Base-by-base conservation (phyloP, 768 basidiomycete species). In the Agrocybe pediades region DNA sequence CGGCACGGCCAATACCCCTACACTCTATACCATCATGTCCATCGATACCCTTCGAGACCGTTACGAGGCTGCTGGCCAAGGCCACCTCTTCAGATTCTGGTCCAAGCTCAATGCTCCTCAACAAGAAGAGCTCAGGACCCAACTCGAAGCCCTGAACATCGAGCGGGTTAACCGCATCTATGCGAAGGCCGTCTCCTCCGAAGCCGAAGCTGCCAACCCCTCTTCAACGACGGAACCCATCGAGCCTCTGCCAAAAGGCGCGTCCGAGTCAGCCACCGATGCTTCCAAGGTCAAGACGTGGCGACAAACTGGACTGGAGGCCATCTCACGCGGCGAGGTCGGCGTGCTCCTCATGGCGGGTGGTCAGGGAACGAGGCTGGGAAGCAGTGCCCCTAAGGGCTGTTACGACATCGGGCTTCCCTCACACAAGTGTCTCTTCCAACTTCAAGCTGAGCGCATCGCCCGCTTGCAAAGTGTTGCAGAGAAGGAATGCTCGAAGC, bases 321-420 rank as follows among this genome's bases (percentile, higher is more conserved):
- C 96, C 43, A 85, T 98, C 64, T 81, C 87, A 16, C 71, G 81
- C 29, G 88, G 92, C 56, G 76, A 92, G 62, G 95, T 98, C 33
- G 97, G 87, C n/a, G 95, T 98, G 9, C 79, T 99, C 42, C 82
- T 99, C 61, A 92, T 99, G 90, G 97, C 97, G 7, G 97, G 97
- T 36, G 97, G 97, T 1, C 97, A 99, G 73, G 97, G 97, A 13
- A 97, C 95, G 17, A 81, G 97, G 51, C 75, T 99, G 40, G 97
- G 97, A 25, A 94, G 91, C 65, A 83, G 81, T 25, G 90, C 90
- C 5, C 97, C 97, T 19, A 99, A 99, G 68, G 97, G 97, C 4
- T 97, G 95, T 76, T 98, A 98, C 72, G 95, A 98, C 68, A 98
- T 99, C 61, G 92, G 90, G 13, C 78, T 99, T 27, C 92, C 95